A percentile compares a stretch with the other conserved stretches of the same genome.
Evolutionary conservation across 2,329 filamentous ascomycete genomes (phyloP).

Genomic region (Furcasterigmium furcatum): DNA sequence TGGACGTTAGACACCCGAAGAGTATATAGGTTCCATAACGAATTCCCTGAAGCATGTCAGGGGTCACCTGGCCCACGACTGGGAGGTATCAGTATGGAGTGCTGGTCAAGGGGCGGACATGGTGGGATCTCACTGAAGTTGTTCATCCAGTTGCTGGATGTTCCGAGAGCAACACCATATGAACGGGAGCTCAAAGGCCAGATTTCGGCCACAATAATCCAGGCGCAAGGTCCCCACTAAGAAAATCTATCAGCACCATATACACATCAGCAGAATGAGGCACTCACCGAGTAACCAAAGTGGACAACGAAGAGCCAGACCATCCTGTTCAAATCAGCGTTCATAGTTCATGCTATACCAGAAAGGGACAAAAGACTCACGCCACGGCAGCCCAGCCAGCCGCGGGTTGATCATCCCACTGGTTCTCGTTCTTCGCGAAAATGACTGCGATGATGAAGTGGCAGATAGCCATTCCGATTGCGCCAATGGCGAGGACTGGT

Average conservation of each 20-base stretch:
- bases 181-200: conserved; percentile 56
- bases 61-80: conserved; percentile 44
- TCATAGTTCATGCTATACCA: background rate
- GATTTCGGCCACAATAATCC: conserved; percentile 36
- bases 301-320: conserved; percentile 7
- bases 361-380: background rate
- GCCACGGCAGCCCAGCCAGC: conserved; percentile 36
- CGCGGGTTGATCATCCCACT: conserved; percentile 26
- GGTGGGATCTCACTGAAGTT: conserved; percentile 29
- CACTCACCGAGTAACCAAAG: conserved; percentile 3
- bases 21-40: conserved; percentile 55
- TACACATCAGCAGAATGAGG: too few relatives aligned
- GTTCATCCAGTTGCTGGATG: conserved; percentile 38
- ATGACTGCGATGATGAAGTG: conserved; percentile 35
- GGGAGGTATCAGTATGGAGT: background rate
- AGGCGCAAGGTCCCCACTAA: conserved; percentile 27
- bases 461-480: conserved; percentile 27
- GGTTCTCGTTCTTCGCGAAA: conserved; percentile 28
- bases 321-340: background rate
- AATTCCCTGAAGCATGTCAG: conserved; percentile 52
- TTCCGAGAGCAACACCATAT: conserved; percentile 56
- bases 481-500: conserved; percentile 29
- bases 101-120: too few relatives aligned
- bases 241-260: too few relatives aligned
- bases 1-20: conserved; percentile 48